Conservation (phyloP, 2,329 filamentous ascomycete species). For the Neonectria punicea region DNA sequence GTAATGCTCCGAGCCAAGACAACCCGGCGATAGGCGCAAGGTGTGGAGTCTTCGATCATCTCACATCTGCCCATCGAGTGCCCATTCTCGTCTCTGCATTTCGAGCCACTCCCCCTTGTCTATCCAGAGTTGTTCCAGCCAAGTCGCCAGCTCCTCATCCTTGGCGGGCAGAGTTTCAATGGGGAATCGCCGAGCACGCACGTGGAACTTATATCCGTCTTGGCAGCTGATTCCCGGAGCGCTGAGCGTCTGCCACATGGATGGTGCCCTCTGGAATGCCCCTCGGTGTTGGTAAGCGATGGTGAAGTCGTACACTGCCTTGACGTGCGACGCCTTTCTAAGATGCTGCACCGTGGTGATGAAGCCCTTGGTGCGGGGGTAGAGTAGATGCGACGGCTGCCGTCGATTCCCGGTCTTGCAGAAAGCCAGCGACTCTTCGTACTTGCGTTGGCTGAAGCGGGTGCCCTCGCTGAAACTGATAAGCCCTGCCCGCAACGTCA, state of each 20-base stretch:
- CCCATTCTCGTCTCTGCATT: slow-evolving; percentile 35
- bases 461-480: slow-evolving; percentile 74
- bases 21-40: slow-evolving; percentile 9
- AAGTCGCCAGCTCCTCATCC: slow-evolving; percentile 61
- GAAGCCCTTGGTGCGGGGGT: slow-evolving; percentile 70
- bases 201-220: slow-evolving; percentile 59
- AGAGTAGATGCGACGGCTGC: slow-evolving; percentile 67
- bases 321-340: slow-evolving; percentile 60
- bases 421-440: slow-evolving; percentile 61
- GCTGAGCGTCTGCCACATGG: slow-evolving; percentile 64
- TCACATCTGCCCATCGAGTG: slow-evolving; percentile 19
- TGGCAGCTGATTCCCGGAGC: slow-evolving; percentile 49
- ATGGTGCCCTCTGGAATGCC: slow-evolving; percentile 58
- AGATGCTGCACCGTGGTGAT: slow-evolving; percentile 68
- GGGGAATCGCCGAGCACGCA: slow-evolving; percentile 60
- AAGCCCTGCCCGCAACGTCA: slow-evolving; percentile 59
- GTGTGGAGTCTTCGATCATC: slow-evolving; percentile 7
- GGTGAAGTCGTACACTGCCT: slow-evolving; percentile 65
- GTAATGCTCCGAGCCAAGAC: not conserved
- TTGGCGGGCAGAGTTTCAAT: slow-evolving; percentile 58
- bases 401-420: slow-evolving; percentile 61
- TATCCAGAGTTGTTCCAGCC: slow-evolving; percentile 64
- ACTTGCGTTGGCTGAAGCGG: slow-evolving; percentile 65
- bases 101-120: slow-evolving; percentile 65
- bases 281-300: slow-evolving; percentile 61